phyloP scores from a whole-genome alignment of 2,329 filamentous ascomycete species.

The Epicoccum nigrum region DNA sequence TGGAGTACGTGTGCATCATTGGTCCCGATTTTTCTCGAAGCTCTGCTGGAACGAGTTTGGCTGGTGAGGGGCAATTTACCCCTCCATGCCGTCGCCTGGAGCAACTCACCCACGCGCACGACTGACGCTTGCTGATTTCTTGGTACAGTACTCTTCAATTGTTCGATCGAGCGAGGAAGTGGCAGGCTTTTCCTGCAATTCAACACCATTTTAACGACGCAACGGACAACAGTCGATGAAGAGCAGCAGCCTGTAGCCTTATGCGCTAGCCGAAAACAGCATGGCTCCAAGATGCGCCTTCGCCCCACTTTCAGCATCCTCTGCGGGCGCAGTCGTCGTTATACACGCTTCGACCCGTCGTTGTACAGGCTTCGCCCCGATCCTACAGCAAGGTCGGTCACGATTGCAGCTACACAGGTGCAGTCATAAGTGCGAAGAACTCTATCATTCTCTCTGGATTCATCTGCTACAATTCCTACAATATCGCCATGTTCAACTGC shows the following conservation, averaged over 20 bases:
- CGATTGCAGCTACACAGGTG: no score
- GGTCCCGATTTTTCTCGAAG: slow-evolving; percentile 17
- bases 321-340: no score
- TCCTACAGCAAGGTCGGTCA: no score
- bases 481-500: no score
- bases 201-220: background rate
- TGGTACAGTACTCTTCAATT: no score
- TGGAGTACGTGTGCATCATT: slow-evolving; percentile 15
- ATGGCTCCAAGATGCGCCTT: no score
- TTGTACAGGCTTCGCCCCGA: background rate
- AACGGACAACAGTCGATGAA: no score
- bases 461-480: no score
- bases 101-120: slow-evolving; percentile 2
- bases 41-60: slow-evolving; percentile 15
- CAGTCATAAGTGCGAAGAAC: no score
- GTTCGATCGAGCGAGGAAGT: background rate
- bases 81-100: slow-evolving; percentile 7
- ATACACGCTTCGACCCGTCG: background rate
- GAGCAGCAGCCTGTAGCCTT: no score
- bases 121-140: background rate
- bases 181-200: background rate
- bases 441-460: no score
- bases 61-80: slow-evolving; percentile 14
- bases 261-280: background rate
- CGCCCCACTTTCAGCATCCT: no score